phyloP scores from a whole-genome alignment of 192 early-diverging fungal genomes.

The Umbelopsis sp. region DNA sequence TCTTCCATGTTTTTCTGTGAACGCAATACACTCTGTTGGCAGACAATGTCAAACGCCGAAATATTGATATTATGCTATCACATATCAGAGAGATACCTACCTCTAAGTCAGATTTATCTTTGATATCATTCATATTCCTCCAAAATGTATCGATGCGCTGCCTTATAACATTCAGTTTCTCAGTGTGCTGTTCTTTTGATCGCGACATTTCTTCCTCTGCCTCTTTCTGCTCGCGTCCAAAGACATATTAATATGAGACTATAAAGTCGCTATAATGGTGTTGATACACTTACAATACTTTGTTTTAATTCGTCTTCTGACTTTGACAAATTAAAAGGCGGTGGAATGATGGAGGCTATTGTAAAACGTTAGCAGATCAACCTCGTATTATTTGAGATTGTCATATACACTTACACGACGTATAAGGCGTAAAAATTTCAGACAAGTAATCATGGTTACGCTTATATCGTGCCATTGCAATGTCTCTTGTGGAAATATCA shows the following conservation, averaged over 20 bases:
- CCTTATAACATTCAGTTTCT: constrained; percentile 42
- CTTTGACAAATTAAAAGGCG: constrained; percentile 31
- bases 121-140: constrained; percentile 39
- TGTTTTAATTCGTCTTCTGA: constrained; percentile 30
- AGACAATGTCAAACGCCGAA: too few species aligned
- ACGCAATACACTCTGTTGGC: constrained; percentile 13
- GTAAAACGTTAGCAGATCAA: background rate
- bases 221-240: constrained; percentile 24
- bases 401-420: constrained; percentile 42
- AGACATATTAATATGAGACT: background rate
- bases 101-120: constrained; percentile 41
- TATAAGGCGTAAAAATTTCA: constrained; percentile 67
- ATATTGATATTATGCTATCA: too few species aligned
- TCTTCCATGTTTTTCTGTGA: background rate
- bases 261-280: constrained; percentile 17
- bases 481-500: constrained; percentile 55
- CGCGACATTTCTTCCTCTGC: constrained; percentile 33
- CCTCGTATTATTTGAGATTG: background rate
- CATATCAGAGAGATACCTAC: constrained; percentile 15
- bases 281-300: constrained; percentile 18
- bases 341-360: constrained; percentile 35
- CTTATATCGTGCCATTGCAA: constrained; percentile 65
- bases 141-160: constrained; percentile 36
- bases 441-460: constrained; percentile 66
- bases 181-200: constrained; percentile 36